Evolutionary conservation across 208 protist genomes (phyloP).

Genomic region (Acanthamoeba royreba): DNA sequence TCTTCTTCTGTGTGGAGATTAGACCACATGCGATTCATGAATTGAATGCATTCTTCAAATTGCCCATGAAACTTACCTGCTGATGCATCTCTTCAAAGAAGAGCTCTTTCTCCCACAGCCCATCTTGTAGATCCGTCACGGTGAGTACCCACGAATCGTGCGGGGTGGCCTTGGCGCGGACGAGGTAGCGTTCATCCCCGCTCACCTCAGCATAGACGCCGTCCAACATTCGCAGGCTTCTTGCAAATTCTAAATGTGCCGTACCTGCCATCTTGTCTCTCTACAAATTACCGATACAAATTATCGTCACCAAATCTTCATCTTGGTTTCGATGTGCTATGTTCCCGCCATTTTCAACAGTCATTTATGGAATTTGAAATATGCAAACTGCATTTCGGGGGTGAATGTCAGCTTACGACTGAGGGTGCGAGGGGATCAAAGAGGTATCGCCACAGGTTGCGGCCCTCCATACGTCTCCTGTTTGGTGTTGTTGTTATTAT

Average conservation of each 20-base stretch:
- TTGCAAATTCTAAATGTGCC: background rate
- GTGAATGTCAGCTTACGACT: background rate
- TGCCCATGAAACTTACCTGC: background rate
- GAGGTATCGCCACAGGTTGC: slow-evolving; percentile 25
- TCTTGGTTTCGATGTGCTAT: too few relatives aligned
- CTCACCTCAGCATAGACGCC: slow-evolving; percentile 11
- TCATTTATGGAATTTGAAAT: too few relatives aligned
- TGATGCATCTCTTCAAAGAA: slow-evolving; percentile 33
- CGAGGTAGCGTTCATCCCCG: slow-evolving; percentile 8
- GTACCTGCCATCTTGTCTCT: background rate
- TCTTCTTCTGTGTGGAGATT: background rate
- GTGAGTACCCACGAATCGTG: slow-evolving; percentile 21
- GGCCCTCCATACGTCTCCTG: background rate
- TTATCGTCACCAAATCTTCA: too few relatives aligned
- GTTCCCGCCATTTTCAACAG: too few relatives aligned
- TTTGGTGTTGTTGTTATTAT: too few relatives aligned
- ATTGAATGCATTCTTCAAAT: background rate
- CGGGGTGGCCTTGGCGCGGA: background rate
- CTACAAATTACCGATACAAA: too few relatives aligned
- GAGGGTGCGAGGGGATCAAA: background rate
- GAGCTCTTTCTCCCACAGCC: slow-evolving; percentile 29
- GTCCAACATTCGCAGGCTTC: background rate
- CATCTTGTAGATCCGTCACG: background rate
- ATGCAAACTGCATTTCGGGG: too few relatives aligned
- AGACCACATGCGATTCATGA: background rate